Conservation (phyloP, 1,139 yeast species). For the Taphrina communis region DNA sequence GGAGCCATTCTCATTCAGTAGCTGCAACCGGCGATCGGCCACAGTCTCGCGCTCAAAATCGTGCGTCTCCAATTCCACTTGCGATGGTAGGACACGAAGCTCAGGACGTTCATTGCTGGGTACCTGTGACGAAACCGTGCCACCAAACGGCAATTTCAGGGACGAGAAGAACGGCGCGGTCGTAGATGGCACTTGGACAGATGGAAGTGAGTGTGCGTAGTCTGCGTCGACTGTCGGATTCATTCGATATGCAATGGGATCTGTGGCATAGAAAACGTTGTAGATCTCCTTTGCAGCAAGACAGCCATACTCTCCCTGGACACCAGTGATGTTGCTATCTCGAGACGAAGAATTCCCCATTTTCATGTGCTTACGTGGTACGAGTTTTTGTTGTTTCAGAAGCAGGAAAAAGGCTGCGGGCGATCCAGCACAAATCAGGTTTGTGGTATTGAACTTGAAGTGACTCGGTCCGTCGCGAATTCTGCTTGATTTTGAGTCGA, state of each 20-base stretch:
- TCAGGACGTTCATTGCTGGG: constrained; percentile 9
- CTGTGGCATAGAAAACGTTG: constrained; percentile 55
- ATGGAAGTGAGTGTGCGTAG: constrained; percentile 48
- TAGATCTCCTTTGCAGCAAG: constrained; percentile 54
- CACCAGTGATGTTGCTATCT: constrained; percentile 23
- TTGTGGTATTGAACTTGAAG: constrained; percentile 71
- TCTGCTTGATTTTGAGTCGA: background rate
- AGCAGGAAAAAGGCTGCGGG: constrained; percentile 79
- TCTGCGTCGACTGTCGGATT: constrained; percentile 54
- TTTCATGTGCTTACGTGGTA: constrained; percentile 44
- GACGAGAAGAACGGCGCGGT: constrained; percentile 35
- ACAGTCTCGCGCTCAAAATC: constrained; percentile 49
- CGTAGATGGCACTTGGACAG: constrained; percentile 48
- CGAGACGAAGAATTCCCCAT: constrained; percentile 12
- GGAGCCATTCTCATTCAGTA: constrained; percentile 56
- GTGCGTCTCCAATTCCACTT: constrained; percentile 49
- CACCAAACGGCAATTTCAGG: constrained; percentile 18
- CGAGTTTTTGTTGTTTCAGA: constrained; percentile 46
- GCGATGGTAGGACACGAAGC: constrained; percentile 37
- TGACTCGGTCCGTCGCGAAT: constrained; percentile 43
- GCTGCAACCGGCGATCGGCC: constrained; percentile 49
- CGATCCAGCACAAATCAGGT: constrained; percentile 82
- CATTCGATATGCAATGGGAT: constrained; percentile 54
- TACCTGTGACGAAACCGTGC: background rate
- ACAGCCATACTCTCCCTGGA: constrained; percentile 51